Evolutionary conservation across 305 asterid species (phyloP).

Genomic region (Solanum hybrid): DNA sequence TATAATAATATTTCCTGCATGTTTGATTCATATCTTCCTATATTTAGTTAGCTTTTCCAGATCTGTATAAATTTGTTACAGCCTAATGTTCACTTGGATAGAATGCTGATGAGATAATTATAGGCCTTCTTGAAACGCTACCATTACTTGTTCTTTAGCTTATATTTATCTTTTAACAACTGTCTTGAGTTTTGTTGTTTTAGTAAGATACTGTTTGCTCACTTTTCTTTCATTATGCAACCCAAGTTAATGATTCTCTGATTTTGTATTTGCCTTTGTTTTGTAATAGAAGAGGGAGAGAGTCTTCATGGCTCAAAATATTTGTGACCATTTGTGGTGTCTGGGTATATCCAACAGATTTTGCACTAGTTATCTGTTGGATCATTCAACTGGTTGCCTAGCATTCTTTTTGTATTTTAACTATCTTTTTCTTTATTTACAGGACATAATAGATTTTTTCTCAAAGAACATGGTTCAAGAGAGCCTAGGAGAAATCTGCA

Average conservation of each 20-base stretch:
- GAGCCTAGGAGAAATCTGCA: conserved; percentile 80
- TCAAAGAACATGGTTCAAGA: conserved; percentile 71
- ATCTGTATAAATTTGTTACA: neutral
- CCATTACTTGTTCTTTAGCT: neutral
- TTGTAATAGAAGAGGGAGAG: neutral
- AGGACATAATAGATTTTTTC: conserved; percentile 76
- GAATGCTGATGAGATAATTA: neutral
- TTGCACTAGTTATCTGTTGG: neutral
- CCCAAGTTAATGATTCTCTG: neutral
- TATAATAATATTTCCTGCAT: neutral
- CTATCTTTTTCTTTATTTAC: conserved; percentile 14
- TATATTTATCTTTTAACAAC: neutral
- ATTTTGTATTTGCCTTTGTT: neutral
- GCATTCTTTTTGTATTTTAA: neutral
- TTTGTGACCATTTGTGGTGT: neutral
- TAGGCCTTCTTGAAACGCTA: neutral
- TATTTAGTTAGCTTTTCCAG: neutral
- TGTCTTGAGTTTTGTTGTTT: neutral
- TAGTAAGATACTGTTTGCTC: neutral
- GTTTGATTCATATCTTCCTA: neutral
- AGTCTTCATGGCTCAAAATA: neutral
- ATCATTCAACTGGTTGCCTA: neutral
- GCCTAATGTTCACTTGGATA: neutral
- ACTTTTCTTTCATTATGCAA: neutral
- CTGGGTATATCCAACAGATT: neutral